A percentile compares a stretch with the other conserved stretches of the same genome.
These are phyloP conservation scores for Nicotiana undulata DNA, from an alignment of 257 asterid genomes.

Conservation along the genomic window DNA sequence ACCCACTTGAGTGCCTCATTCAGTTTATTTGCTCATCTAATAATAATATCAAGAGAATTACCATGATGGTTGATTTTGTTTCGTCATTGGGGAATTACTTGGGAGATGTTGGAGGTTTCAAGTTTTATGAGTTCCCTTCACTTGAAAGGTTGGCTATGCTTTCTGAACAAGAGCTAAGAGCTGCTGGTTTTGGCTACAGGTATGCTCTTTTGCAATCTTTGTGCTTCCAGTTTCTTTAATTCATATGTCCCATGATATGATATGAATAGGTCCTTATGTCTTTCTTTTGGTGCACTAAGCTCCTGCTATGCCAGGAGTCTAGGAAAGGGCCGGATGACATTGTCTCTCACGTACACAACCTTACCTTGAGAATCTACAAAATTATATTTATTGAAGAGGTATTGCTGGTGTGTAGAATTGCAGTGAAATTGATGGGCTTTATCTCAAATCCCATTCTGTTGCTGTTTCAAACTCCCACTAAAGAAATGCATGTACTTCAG, in stretches of 20 bases:
- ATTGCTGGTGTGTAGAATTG: neutral
- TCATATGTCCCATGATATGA: neutral
- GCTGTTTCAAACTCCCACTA: neutral
- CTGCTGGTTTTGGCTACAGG: constrained; percentile 96
- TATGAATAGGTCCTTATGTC: neutral
- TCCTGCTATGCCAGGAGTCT: too few species aligned
- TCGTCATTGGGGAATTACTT: constrained; percentile 58
- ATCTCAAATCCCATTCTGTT: neutral
- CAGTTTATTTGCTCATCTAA: constrained; percentile 95
- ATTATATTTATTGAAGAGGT: neutral
- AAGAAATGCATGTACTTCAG: neutral
- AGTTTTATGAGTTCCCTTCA: constrained; percentile 70
- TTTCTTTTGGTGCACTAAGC: too few species aligned
- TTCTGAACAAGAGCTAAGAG: constrained; percentile 72
- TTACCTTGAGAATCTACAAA: too few species aligned
- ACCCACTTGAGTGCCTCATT: constrained; percentile 83
- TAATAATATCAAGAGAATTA: constrained; percentile 77
- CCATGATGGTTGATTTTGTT: constrained; percentile 82
- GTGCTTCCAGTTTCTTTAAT: neutral
- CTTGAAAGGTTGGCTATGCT: constrained; percentile 53
- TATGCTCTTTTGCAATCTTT: constrained; percentile 10
- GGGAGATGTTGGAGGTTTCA: constrained; percentile 68
- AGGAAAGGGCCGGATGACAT: too few species aligned
- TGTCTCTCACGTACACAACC: too few species aligned
- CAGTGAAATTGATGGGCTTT: neutral